phyloP scores from a whole-genome alignment of 805 yeast genomes.

The Myxozyma lipomycoides region DNA sequence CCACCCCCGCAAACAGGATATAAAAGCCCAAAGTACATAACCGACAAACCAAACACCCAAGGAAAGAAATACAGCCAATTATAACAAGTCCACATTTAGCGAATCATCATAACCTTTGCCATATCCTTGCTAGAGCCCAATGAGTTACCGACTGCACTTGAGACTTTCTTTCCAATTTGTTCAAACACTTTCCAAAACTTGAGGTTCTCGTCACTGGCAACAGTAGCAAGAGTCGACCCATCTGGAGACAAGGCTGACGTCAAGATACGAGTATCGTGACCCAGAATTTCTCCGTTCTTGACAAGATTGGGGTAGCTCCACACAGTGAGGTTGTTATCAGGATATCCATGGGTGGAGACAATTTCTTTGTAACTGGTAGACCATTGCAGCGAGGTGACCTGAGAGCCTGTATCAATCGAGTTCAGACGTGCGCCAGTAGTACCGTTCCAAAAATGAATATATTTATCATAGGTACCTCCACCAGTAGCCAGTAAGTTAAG shows the following conservation, averaged over 20 bases:
- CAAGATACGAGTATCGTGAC: constrained; percentile 86
- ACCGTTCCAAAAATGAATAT: constrained; percentile 93
- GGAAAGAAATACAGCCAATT: not conserved
- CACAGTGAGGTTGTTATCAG: constrained; percentile 74
- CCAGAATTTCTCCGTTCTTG: constrained; percentile 84
- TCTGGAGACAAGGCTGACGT: constrained; percentile 86
- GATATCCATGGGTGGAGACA: constrained; percentile 91
- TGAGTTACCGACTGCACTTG: constrained; percentile 35
- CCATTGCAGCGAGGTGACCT: constrained; percentile 92
- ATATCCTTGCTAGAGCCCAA: constrained; percentile 45
- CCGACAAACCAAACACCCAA: not conserved
- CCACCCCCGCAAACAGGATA: not conserved
- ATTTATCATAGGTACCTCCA: constrained; percentile 88
- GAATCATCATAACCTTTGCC: constrained; percentile 51
- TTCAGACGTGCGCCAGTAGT: constrained; percentile 83
- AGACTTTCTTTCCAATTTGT: constrained; percentile 38
- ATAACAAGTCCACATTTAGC: constrained; percentile 33
- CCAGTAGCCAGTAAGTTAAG: constrained; percentile 85
- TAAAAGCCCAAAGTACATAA: not conserved
- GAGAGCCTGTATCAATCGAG: constrained; percentile 86
- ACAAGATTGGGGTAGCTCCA: constrained; percentile 83
- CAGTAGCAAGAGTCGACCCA: constrained; percentile 83
- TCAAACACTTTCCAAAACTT: constrained; percentile 94
- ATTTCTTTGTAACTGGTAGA: constrained; percentile 61
- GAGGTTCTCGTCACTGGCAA: constrained; percentile 92